Conservation (phyloP, 495 filamentous ascomycete species). For the Penicillium angulare region DNA sequence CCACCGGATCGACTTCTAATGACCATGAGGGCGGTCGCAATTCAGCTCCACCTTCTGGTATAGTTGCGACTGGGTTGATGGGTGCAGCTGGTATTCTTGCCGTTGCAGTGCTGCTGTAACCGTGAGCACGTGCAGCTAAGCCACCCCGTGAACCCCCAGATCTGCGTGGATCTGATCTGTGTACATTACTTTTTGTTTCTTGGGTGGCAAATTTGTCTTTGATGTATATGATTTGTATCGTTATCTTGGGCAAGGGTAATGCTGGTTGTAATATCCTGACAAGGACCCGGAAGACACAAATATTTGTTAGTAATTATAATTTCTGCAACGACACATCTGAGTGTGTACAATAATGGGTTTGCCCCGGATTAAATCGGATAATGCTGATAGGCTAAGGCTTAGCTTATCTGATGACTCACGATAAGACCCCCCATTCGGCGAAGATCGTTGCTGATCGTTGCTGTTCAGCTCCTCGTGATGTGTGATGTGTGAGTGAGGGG, state of each 20-base stretch:
- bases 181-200: too few species aligned
- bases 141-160: too few species aligned
- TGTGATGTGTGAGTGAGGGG: conserved; percentile 11
- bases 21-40: not conserved
- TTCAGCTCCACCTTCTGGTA: not conserved
- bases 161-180: too few species aligned
- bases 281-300: too few species aligned
- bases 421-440: conserved; percentile 5
- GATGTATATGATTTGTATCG: too few species aligned
- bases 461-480: conserved; percentile 2
- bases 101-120: not conserved
- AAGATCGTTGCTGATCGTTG: not conserved
- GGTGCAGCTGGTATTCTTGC: conserved; percentile 1
- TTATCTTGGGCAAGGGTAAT: too few species aligned
- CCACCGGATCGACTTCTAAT: not conserved
- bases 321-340: too few species aligned
- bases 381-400: conserved; percentile 1
- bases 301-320: too few species aligned
- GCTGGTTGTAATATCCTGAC: too few species aligned
- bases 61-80: conserved; percentile 3
- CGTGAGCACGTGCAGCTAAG: too few species aligned
- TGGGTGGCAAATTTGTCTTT: too few species aligned
- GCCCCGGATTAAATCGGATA: not conserved
- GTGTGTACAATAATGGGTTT: not conserved
- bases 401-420: conserved; percentile 8